phyloP scores from a whole-genome alignment of 495 filamentous ascomycete species.

The Penicillium lagena region DNA sequence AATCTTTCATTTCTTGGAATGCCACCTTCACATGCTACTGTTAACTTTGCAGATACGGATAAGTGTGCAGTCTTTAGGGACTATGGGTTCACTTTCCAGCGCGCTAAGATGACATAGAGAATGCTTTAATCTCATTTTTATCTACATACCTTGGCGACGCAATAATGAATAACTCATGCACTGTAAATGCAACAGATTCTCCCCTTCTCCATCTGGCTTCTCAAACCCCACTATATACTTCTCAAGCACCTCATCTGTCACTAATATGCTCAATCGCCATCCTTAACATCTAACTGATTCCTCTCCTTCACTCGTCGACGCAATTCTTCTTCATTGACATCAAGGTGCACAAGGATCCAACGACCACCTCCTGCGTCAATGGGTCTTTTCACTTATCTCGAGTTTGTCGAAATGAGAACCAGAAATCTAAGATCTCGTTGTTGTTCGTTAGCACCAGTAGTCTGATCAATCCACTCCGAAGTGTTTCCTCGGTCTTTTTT shows the following conservation, averaged over 20 bases:
- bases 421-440: slow-evolving; percentile 27
- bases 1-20: slow-evolving; percentile 12
- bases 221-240: slow-evolving; percentile 34
- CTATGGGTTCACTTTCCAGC: slow-evolving; percentile 22
- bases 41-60: slow-evolving; percentile 7
- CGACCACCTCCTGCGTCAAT: slow-evolving; percentile 21
- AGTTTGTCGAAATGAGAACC: slow-evolving; percentile 24
- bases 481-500: slow-evolving; percentile 19
- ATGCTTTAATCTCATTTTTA: too few relatives aligned
- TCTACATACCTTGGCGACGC: too few relatives aligned
- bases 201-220: slow-evolving; percentile 23
- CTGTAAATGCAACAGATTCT: slow-evolving; percentile 17
- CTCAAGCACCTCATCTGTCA: slow-evolving; percentile 27
- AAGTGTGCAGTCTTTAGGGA: slow-evolving; percentile 20
- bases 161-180: too few relatives aligned
- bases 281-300: slow-evolving; percentile 14
- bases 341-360: slow-evolving; percentile 27
- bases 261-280: slow-evolving; percentile 31
- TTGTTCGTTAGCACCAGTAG: slow-evolving; percentile 15
- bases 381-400: slow-evolving; percentile 24
- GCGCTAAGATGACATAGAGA: slow-evolving; percentile 1
- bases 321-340: slow-evolving; percentile 20
- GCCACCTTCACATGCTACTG: slow-evolving; percentile 1
- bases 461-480: slow-evolving; percentile 6
- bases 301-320: slow-evolving; percentile 20